Base-by-base conservation (phyloP, 768 basidiomycete species). In the Rhizopogon rudus region DNA sequence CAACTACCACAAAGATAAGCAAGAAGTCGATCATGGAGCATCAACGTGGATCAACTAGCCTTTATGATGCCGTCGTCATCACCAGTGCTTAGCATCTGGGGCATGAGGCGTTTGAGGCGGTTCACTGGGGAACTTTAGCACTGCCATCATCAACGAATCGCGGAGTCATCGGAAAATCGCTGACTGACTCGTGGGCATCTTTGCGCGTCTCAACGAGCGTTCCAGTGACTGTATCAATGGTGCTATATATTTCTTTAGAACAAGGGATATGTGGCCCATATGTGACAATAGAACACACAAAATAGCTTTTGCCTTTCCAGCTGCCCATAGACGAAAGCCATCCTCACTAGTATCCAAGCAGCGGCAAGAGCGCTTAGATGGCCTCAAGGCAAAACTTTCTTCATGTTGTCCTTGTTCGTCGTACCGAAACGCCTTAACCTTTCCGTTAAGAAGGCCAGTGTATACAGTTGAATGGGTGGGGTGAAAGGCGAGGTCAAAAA, bases 21-120 rank as follows among this genome's bases (percentile, higher is more conserved):
- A 25, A 25, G 31, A 42, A n/a, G 13, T 39, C 16, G 44, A 29
- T 54, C 10, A 35, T 40, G 31, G 33, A 12, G 13, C 20, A 48
- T 13, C 17, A 52, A 43, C 54, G 33, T 28, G 20, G 20, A 35
- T 16, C 20, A 29, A 60, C 75, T 50, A 50, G 91, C 93, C 80
- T 96, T 96, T 68, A 98, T 84, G 22, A 93, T 84, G 35, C 95
- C 95, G 52, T 95, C 93, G 65, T 98, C 95, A 67, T 97, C 95
- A 16, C 95, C 95, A 6, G 91, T 93, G 17, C 84, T 83, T 14
- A 96, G 68, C 54, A 93, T 71, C 68, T 88, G 82, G 5, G 87
- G 81, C 60, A 82, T 79, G 42, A 92, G 70, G 60, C 77, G 76
- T 61, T 85, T 86, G 37, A 97, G 81, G 56, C 94, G 89, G 67